Percentiles rank a stretch among this genome's conserved stretches.
Evolutionary conservation across 257 asterid species (phyloP).

Genomic region (Solanum paucissectum): DNA sequence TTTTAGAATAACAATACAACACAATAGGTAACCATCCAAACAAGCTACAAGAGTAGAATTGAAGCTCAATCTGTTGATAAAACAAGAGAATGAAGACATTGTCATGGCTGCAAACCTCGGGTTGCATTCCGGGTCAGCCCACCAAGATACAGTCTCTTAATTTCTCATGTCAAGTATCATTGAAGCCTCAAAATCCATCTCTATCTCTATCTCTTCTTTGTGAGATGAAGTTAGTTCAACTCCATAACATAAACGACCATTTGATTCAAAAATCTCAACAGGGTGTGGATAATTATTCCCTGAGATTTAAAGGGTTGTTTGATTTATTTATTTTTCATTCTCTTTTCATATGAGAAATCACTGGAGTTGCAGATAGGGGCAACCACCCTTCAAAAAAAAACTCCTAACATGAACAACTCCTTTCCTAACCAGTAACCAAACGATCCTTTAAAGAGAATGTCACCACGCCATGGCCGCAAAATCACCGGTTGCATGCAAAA

Average conservation of each 20-base stretch:
- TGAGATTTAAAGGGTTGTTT: not conserved
- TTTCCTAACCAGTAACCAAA: not conserved
- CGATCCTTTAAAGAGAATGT: not conserved
- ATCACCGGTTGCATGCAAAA: not conserved
- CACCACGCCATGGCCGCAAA: not conserved
- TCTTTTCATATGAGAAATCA: not conserved
- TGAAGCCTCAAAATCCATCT: not conserved
- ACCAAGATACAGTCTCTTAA: not conserved
- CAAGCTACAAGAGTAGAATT: not conserved
- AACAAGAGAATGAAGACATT: not conserved
- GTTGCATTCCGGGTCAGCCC: not conserved
- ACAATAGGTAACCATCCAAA: not conserved
- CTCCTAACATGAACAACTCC: not conserved
- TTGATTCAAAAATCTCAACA: not conserved
- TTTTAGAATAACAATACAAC: not conserved
- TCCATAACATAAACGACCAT: not conserved
- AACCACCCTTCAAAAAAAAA: not conserved
- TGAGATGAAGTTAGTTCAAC: not conserved
- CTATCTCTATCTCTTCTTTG: not conserved
- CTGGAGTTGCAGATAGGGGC: slow-evolving; percentile 1
- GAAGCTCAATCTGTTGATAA: not conserved
- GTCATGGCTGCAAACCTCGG: not conserved
- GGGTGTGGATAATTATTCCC: not conserved
- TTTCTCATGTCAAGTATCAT: not conserved
- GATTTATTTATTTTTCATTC: not conserved